phyloP scores from a whole-genome alignment of 2,329 filamentous ascomycete species.

The Emericellopsis cladophorae region DNA sequence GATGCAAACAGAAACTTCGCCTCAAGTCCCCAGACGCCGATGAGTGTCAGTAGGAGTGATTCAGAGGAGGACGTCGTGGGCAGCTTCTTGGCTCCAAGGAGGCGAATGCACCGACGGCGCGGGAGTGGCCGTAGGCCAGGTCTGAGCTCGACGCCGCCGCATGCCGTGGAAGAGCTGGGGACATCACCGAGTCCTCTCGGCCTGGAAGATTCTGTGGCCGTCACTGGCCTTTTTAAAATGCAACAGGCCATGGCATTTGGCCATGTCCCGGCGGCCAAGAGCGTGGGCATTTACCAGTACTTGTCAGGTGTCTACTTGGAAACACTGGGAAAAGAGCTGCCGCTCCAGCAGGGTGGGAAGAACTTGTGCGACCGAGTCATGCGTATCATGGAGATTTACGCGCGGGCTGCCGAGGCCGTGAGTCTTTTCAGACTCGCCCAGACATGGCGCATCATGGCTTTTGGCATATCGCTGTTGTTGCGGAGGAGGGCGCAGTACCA shows the following conservation, averaged over 20 bases:
- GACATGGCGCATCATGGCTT: constrained; percentile 49
- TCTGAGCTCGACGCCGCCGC: constrained; percentile 42
- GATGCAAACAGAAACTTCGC: constrained; percentile 25
- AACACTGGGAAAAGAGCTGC: constrained; percentile 35
- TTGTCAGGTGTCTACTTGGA: constrained; percentile 44
- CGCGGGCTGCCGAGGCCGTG: constrained; percentile 41
- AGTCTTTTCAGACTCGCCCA: constrained; percentile 48
- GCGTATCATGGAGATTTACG: constrained; percentile 42
- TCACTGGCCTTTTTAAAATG: constrained; percentile 43
- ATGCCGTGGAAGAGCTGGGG: too few relatives aligned
- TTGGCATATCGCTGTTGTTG: constrained; percentile 41
- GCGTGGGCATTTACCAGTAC: constrained; percentile 40
- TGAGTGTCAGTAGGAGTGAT: constrained; percentile 48
- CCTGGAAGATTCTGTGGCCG: constrained; percentile 44
- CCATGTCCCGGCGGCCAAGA: constrained; percentile 36
- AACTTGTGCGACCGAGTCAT: constrained; percentile 34
- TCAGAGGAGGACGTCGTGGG: constrained; percentile 48
- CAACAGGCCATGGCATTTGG: constrained; percentile 53
- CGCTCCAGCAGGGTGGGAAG: constrained; percentile 20
- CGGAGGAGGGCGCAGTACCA: constrained; percentile 44
- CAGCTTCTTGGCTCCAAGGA: constrained; percentile 41
- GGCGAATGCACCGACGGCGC: constrained; percentile 25
- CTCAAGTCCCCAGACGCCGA: constrained; percentile 33
- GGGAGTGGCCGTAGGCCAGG: constrained; percentile 30
- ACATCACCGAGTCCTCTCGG: constrained; percentile 26